Percentiles rank a stretch among this genome's conserved stretches.
phyloP scores from a whole-genome alignment of 202 grass and related monocot genomes.

The Setaria italica region DNA sequence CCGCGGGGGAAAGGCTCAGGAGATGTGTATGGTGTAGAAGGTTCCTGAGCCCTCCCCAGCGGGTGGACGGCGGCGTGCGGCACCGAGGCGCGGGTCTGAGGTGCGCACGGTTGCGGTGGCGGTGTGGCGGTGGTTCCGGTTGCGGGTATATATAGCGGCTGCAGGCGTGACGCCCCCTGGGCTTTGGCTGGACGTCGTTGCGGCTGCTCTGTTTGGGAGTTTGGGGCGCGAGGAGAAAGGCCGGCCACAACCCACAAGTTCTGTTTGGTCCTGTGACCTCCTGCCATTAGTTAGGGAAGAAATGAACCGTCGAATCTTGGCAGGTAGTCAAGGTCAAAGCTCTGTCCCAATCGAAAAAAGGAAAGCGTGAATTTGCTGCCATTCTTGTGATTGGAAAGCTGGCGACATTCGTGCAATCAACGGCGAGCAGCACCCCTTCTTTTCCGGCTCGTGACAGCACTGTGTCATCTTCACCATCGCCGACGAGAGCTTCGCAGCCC shows the following conservation, averaged over 20 bases:
- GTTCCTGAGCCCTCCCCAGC: conserved; percentile 20
- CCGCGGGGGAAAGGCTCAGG: conserved; percentile 5
- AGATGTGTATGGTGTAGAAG: background rate
- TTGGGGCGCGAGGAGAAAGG: background rate
- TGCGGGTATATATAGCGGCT: background rate
- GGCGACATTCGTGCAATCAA: background rate
- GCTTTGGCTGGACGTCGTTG: background rate
- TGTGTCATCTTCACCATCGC: too few species aligned
- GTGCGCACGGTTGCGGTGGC: background rate
- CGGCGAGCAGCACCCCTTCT: background rate
- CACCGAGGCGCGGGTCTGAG: background rate
- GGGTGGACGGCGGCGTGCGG: background rate
- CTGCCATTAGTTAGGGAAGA: background rate
- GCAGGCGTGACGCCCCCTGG: background rate
- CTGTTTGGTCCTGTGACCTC: background rate
- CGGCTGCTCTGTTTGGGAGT: background rate
- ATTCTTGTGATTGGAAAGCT: background rate
- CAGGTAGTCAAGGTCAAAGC: background rate
- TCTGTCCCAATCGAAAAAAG: background rate
- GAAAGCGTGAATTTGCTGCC: background rate
- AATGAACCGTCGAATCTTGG: background rate
- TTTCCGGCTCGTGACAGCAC: too few species aligned
- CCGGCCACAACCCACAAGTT: background rate
- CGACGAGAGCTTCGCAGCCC: too few species aligned
- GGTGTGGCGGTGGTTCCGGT: background rate